A percentile compares a stretch with the other conserved stretches of the same genome.
phyloP scores from a whole-genome alignment of 2,329 filamentous ascomycete genomes.

The Knufia petricola region DNA sequence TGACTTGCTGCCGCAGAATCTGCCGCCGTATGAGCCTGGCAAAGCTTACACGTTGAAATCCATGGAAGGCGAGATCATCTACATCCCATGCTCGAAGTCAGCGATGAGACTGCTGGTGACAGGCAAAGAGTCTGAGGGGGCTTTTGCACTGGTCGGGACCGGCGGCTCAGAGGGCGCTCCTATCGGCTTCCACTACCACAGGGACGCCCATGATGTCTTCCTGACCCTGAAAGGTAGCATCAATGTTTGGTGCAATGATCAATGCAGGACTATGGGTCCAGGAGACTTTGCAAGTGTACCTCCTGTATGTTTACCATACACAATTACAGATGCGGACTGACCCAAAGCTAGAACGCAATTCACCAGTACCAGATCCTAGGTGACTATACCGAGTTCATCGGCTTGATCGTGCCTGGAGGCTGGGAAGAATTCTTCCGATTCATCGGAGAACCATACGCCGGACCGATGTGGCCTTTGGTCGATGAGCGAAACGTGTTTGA shows the following conservation, averaged over 20 bases:
- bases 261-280: conserved; percentile 43
- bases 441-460: conserved; percentile 44
- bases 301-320: conserved; percentile 34
- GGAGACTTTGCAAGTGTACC: conserved; percentile 52
- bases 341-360: conserved; percentile 23
- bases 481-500: conserved; percentile 41
- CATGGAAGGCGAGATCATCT: conserved; percentile 43
- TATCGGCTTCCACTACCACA: conserved; percentile 49
- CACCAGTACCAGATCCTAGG: conserved; percentile 49
- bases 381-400: conserved; percentile 45
- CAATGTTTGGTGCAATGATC: conserved; percentile 50
- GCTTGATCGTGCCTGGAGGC: conserved; percentile 48
- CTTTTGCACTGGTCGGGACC: conserved; percentile 43
- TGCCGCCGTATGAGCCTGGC: conserved; percentile 30
- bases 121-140: conserved; percentile 42
- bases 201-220: conserved; percentile 49
- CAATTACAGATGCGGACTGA: conserved; percentile 27
- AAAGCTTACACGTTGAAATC: conserved; percentile 40
- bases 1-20: conserved; percentile 2
- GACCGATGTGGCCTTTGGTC: conserved; percentile 41
- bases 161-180: conserved; percentile 39
- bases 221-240: conserved; percentile 46
- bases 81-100: conserved; percentile 45
- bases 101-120: conserved; percentile 44
- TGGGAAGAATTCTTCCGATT: conserved; percentile 55